Evolutionary conservation across 2,329 filamentous ascomycete species (phyloP).

Genomic region (Botrytis hyacinthi): DNA sequence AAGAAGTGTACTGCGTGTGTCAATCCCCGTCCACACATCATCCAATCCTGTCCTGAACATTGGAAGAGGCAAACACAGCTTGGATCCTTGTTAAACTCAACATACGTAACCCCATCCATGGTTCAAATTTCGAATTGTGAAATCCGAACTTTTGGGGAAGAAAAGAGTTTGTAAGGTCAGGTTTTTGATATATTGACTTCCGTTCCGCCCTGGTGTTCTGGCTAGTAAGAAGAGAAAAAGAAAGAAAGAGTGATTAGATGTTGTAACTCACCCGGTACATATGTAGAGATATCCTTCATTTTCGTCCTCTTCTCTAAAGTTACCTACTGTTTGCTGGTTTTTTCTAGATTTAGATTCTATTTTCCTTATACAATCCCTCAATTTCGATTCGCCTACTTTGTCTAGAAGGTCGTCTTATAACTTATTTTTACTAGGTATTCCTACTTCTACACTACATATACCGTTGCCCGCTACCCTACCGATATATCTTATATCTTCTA

Average conservation of each 20-base stretch:
- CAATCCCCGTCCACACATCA: background rate
- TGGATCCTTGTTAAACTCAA: background rate
- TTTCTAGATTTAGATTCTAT: background rate
- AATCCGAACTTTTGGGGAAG: background rate
- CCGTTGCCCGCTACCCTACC: background rate
- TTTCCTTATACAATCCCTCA: background rate
- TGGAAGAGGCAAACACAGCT: background rate
- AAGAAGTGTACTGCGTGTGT: background rate
- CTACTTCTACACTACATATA: background rate
- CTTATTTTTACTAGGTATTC: background rate
- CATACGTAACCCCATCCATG: background rate
- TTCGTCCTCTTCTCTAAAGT: background rate
- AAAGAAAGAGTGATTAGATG: background rate
- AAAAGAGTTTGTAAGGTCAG: background rate
- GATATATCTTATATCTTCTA: background rate
- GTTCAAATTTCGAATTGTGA: background rate
- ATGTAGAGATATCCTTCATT: background rate
- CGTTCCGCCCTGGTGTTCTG: background rate
- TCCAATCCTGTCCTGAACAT: conserved; percentile 7
- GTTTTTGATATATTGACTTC: background rate
- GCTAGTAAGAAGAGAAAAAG: background rate
- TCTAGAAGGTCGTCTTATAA: background rate
- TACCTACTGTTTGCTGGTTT: background rate
- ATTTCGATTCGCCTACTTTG: background rate
- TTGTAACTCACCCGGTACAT: background rate